Percentiles rank a stretch among this genome's conserved stretches.
These are phyloP conservation scores for Begonia loranthoides DNA, from an alignment of 306 rosid species.

Conservation along the genomic window DNA sequence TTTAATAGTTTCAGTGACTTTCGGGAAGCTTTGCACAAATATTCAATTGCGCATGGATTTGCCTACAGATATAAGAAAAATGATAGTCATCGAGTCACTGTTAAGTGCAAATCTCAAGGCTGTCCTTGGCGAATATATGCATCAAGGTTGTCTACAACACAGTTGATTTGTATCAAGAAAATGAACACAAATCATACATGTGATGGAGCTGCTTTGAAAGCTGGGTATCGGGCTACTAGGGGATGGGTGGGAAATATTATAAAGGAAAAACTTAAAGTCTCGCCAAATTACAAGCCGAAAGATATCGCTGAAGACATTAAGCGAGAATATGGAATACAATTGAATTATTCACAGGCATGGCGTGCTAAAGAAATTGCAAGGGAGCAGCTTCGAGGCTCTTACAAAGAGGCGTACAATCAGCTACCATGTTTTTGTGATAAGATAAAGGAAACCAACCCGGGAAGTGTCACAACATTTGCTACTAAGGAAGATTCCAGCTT, in stretches of 20 bases:
- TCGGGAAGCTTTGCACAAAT: constrained; percentile 90
- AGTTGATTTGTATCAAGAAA: constrained; percentile 83
- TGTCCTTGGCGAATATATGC: constrained; percentile 98
- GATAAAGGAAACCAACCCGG: constrained; percentile 88
- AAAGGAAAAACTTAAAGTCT: constrained; percentile 82
- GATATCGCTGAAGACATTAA: constrained; percentile 86
- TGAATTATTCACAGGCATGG: constrained; percentile 98
- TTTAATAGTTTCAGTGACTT: constrained; percentile 83
- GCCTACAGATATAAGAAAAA: constrained; percentile 88
- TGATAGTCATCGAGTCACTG: constrained; percentile 92
- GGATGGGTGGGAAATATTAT: constrained; percentile 99
- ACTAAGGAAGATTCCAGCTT: constrained; percentile 94
- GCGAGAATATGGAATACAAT: constrained; percentile 85
- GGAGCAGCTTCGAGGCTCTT: constrained; percentile 95
- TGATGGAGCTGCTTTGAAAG: constrained; percentile 85
- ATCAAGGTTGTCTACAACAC: constrained; percentile 78
- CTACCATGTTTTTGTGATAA: constrained; percentile 77
- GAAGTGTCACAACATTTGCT: constrained; percentile 72
- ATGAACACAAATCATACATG: constrained; percentile 73
- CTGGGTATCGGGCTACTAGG: constrained; percentile 92
- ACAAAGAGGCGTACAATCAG: constrained; percentile 85
- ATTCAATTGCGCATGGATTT: constrained; percentile 90
- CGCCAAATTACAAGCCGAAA: constrained; percentile 93
- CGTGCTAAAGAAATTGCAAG: constrained; percentile 97
- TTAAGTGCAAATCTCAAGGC: constrained; percentile 82